phyloP scores from a whole-genome alignment of 2,329 filamentous ascomycete genomes.

The Lecanosticta acicola region DNA sequence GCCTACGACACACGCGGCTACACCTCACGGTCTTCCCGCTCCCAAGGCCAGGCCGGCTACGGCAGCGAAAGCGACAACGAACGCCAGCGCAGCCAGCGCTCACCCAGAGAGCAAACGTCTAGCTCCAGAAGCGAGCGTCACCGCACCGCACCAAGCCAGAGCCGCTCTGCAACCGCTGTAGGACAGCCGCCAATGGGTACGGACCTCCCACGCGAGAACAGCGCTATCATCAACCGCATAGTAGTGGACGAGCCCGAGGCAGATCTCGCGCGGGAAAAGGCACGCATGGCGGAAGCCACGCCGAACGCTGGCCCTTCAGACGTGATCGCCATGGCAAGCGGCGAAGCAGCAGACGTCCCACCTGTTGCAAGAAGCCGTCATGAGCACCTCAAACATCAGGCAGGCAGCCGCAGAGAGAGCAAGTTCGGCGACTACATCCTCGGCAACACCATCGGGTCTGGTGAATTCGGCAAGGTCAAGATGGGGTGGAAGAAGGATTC shows the following conservation, averaged over 20 bases:
- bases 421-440: slow-evolving; percentile 95
- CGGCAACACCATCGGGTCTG: slow-evolving; percentile 92
- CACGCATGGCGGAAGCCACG: slow-evolving; percentile 58
- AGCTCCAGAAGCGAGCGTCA: slow-evolving; percentile 37
- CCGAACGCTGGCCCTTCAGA: slow-evolving; percentile 40
- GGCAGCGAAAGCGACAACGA: slow-evolving; percentile 41
- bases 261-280: slow-evolving; percentile 65
- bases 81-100: slow-evolving; percentile 34
- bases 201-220: slow-evolving; percentile 65
- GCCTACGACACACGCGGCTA: slow-evolving; percentile 24
- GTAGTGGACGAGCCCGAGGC: slow-evolving; percentile 70
- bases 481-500: slow-evolving; percentile 97
- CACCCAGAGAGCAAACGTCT: slow-evolving; percentile 44
- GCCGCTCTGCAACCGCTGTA: slow-evolving; percentile 45
- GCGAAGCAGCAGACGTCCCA: slow-evolving; percentile 32
- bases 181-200: slow-evolving; percentile 49
- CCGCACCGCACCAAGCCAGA: slow-evolving; percentile 36
- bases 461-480: slow-evolving; percentile 98
- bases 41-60: slow-evolving; percentile 34
- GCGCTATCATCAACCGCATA: slow-evolving; percentile 71
- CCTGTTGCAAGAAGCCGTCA: slow-evolving; percentile 46
- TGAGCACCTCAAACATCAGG: slow-evolving; percentile 50
- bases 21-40: slow-evolving; percentile 28
- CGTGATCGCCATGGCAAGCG: slow-evolving; percentile 45
- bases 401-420: slow-evolving; percentile 60